phyloP scores from a whole-genome alignment of 2,329 filamentous ascomycete species.

The Fusarium tuaranense region DNA sequence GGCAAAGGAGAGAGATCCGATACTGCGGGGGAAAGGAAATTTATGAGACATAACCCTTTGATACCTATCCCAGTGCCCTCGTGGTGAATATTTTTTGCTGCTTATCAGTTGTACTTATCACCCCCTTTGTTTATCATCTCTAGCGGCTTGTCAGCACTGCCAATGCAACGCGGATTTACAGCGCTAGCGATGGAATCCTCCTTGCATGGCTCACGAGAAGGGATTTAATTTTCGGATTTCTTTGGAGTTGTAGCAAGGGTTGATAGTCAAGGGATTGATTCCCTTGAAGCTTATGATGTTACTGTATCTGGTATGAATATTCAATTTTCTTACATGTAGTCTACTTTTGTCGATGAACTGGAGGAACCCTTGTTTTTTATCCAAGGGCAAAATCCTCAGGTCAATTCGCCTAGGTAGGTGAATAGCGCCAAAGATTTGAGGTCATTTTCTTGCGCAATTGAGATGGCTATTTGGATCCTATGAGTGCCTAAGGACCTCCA shows the following conservation, averaged over 20 bases:
- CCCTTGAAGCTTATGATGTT: background rate
- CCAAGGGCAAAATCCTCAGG: background rate
- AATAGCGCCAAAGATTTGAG: background rate
- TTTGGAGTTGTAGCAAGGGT: background rate
- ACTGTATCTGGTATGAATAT: background rate
- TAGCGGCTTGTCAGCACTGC: background rate
- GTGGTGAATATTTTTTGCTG: background rate
- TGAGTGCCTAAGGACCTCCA: background rate
- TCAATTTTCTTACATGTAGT: background rate
- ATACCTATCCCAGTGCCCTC: background rate
- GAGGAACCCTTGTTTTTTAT: background rate
- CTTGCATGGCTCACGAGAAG: background rate
- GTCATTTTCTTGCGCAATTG: background rate
- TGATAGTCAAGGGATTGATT: background rate
- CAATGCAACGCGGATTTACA: background rate
- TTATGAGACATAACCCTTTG: background rate
- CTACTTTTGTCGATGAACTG: background rate
- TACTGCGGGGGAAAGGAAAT: background rate
- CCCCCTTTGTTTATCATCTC: background rate
- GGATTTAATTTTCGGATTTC: background rate
- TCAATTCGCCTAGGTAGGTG: background rate
- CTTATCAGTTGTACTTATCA: background rate
- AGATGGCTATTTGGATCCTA: background rate
- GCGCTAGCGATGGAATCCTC: background rate
- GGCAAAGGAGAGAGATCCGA: background rate